These are phyloP conservation scores for Sanguinoderma infundibulare DNA, from an alignment of 1,284 basidiomycete species.

Conservation along the genomic window DNA sequence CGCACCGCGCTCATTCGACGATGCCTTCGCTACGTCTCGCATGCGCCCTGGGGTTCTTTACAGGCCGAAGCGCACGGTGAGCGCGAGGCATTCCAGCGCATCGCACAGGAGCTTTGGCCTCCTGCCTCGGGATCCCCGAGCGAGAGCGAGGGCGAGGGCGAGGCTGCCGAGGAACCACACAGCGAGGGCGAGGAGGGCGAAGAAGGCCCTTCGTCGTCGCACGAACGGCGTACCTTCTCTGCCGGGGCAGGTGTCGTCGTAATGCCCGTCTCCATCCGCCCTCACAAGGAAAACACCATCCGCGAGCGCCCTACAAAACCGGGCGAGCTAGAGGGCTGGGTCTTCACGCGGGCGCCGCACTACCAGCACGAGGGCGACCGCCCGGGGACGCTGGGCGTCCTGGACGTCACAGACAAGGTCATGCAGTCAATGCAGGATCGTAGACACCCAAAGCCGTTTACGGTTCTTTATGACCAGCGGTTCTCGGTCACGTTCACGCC, in stretches of 20 bases:
- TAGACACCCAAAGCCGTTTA: not conserved
- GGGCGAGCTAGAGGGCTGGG: slow-evolving; percentile 28
- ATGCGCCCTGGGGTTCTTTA: slow-evolving; percentile 73
- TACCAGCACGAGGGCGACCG: not conserved
- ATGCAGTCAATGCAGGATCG: not conserved
- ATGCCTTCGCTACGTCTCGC: slow-evolving; percentile 70
- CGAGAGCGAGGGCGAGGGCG: not conserved
- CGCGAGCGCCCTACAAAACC: not conserved
- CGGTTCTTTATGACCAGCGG: slow-evolving; percentile 60
- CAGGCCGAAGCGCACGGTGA: slow-evolving; percentile 62
- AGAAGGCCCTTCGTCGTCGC: not conserved
- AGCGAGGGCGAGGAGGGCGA: not conserved
- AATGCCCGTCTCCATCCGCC: slow-evolving; percentile 48
- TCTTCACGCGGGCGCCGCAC: slow-evolving; percentile 27
- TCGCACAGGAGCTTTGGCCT: slow-evolving; percentile 51
- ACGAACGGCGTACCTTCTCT: slow-evolving; percentile 35
- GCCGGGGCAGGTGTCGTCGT: slow-evolving; percentile 68
- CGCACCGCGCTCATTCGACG: slow-evolving; percentile 58
- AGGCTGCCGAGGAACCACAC: not conserved
- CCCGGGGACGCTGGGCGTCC: not conserved
- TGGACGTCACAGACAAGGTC: slow-evolving; percentile 17
- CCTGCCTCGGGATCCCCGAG: not conserved
- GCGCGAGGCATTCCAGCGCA: slow-evolving; percentile 45
- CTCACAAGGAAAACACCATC: slow-evolving; percentile 15
- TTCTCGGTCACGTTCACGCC: slow-evolving; percentile 55